Conservation (phyloP, 371 early-diverging fungal genomes). For the Circinella minor region DNA sequence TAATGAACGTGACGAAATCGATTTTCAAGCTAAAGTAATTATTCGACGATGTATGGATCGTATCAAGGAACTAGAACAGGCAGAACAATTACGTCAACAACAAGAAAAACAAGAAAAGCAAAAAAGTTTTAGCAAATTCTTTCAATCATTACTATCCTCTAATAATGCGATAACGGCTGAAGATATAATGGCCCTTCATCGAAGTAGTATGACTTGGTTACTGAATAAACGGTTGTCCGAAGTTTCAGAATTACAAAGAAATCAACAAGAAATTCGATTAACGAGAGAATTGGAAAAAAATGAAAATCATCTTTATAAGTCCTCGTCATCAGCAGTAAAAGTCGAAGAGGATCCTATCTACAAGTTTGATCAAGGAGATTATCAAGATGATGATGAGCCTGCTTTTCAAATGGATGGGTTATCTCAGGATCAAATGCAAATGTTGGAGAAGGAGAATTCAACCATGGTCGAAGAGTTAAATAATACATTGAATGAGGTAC, state of each 20-base stretch:
- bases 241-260: constrained; percentile 56
- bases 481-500: constrained; percentile 64
- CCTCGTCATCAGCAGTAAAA: constrained; percentile 8
- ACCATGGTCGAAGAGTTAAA: constrained; percentile 64
- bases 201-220: constrained; percentile 57
- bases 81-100: constrained; percentile 37
- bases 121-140: constrained; percentile 26
- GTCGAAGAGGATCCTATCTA: not conserved
- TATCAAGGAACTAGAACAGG: constrained; percentile 54
- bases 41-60: constrained; percentile 59
- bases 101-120: constrained; percentile 13
- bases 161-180: constrained; percentile 23
- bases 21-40: constrained; percentile 61
- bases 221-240: constrained; percentile 57
- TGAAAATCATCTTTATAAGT: constrained; percentile 41
- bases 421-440: constrained; percentile 61
- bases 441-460: constrained; percentile 66
- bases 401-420: constrained; percentile 48
- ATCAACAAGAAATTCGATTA: constrained; percentile 59
- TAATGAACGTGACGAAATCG: constrained; percentile 62
- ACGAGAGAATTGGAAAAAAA: constrained; percentile 56
- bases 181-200: constrained; percentile 50
- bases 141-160: constrained; percentile 19
- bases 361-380: not conserved
- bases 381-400: constrained; percentile 5